Base-by-base conservation (phyloP, 1,139 yeast genomes). In the Candida sp. region DNA sequence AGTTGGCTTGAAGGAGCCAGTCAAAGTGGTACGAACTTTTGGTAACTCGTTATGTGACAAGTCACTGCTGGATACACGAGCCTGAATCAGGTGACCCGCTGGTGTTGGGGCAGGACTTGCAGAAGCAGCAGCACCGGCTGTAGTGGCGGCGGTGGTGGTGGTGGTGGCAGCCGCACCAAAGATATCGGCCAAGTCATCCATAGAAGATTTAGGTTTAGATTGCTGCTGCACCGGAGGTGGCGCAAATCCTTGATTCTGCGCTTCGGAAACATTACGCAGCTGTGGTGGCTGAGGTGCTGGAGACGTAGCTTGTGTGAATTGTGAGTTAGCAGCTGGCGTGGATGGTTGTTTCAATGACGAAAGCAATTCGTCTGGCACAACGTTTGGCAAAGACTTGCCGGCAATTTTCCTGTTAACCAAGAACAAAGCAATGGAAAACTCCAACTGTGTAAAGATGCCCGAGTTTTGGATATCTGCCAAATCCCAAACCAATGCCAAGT, bases 351-450 rank as follows among this genome's bases (percentile, higher is more conserved):
- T 59, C 40, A 72, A 59, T 3, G 78, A 71, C 11, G 72, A 66
- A 49, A 85, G 64, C 57, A 85, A 72, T 26, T 77, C 70, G 38
- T 80, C 80, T 3, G 90, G 90, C 43, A 85, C 80, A 7, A 84
- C 78, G 58, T 84, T 82, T 2, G 99, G 99, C 57, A 94, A 77
- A 28, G 80, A 84, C 42, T 78, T 78, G 17, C 98, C 98, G 2
- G 89, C 80, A 54, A 92, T 76, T 61, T 84, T 88, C 69, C 86
- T 90, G 68, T 92, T 96, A 9, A 94, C 96, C 60, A 94, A 80
- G 65, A 88, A 94, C 88, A 94, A 88, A 11, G 99, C 98, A 64
- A 94, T 88, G 2, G 96, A 85, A 69, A 96, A 94, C 67, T 94
- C 99, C 55, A 83, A 75, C 63, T 82, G 86, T 40, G 90, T 80